Conservation (phyloP, 108 stramenopile species). For the Cyclotella distinguenda region DNA sequence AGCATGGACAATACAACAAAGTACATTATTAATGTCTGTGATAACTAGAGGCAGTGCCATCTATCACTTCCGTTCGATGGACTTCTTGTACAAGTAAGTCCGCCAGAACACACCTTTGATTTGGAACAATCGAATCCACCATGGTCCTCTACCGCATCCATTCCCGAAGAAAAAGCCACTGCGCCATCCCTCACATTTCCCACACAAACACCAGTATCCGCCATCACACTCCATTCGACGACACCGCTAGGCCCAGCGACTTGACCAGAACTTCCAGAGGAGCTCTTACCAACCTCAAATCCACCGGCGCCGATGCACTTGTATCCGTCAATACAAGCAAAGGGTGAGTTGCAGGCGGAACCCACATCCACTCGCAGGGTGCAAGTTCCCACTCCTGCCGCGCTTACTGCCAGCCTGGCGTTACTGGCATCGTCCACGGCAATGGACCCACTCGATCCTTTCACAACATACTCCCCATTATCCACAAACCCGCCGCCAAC, state of each 20-base stretch:
- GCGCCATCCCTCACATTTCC: too few species aligned
- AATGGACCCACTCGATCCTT: constrained; percentile 4
- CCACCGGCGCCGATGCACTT: constrained; percentile 8
- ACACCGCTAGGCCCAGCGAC: background rate
- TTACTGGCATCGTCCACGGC: background rate
- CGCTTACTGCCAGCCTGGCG: background rate
- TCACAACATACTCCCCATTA: background rate
- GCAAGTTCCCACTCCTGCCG: constrained; percentile 1
- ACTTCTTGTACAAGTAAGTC: too few species aligned
- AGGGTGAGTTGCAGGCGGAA: background rate
- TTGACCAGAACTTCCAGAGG: background rate
- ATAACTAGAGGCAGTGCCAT: too few species aligned
- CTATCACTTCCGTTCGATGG: too few species aligned
- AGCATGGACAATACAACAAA: too few species aligned
- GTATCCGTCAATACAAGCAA: constrained; percentile 8
- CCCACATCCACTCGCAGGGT: background rate
- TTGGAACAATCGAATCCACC: too few species aligned
- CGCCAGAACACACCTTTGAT: too few species aligned
- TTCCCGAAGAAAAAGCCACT: too few species aligned
- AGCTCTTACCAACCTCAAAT: background rate
- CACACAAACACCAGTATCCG: background rate
- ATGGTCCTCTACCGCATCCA: too few species aligned
- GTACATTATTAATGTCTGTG: too few species aligned
- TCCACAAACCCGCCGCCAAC: background rate
- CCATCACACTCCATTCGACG: background rate